A percentile compares a stretch with the other conserved stretches of the same genome.
Evolutionary conservation across 768 basidiomycete species (phyloP).

Genomic region (Fistulinella prunicolor): DNA sequence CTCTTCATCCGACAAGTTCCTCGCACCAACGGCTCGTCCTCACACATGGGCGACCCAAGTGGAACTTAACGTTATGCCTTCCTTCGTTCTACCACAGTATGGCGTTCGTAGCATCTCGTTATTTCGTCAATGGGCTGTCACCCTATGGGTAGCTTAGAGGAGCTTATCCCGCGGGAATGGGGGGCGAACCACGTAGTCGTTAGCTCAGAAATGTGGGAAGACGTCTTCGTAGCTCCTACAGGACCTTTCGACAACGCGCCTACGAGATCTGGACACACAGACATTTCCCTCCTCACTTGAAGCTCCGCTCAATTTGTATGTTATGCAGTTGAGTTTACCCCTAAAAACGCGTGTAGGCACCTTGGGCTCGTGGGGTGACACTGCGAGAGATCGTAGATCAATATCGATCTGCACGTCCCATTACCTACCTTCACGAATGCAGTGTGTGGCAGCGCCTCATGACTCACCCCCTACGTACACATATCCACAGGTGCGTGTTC

Average conservation of each 20-base stretch:
- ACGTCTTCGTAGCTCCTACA: background rate
- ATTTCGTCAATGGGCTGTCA: slow-evolving; percentile 19
- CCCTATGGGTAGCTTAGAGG: slow-evolving; percentile 1
- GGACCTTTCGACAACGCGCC: slow-evolving; percentile 1
- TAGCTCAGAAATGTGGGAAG: slow-evolving; percentile 27
- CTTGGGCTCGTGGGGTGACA: background rate
- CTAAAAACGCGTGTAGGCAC: background rate
- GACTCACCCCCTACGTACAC: slow-evolving; percentile 5
- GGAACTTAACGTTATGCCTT: slow-evolving; percentile 18
- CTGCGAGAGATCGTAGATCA: slow-evolving; percentile 14
- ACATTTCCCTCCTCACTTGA: background rate
- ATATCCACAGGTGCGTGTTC: slow-evolving; percentile 1
- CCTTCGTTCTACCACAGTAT: slow-evolving; percentile 8
- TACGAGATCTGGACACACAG: slow-evolving; percentile 1
- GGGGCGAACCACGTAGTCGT: slow-evolving; percentile 13
- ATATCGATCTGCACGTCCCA: slow-evolving; percentile 8
- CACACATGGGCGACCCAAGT: slow-evolving; percentile 6
- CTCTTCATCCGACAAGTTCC: slow-evolving; percentile 42
- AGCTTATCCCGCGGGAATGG: slow-evolving; percentile 22
- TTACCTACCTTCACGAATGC: slow-evolving; percentile 7
- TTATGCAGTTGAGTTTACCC: slow-evolving; percentile 6
- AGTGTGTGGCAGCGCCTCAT: slow-evolving; percentile 1
- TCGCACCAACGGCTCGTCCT: slow-evolving; percentile 7
- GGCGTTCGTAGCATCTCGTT: slow-evolving; percentile 13
- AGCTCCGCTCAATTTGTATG: slow-evolving; percentile 1